These are phyloP conservation scores for Haplosporangium sp. DNA, from an alignment of 371 early-diverging fungal species.

Conservation along the genomic window DNA sequence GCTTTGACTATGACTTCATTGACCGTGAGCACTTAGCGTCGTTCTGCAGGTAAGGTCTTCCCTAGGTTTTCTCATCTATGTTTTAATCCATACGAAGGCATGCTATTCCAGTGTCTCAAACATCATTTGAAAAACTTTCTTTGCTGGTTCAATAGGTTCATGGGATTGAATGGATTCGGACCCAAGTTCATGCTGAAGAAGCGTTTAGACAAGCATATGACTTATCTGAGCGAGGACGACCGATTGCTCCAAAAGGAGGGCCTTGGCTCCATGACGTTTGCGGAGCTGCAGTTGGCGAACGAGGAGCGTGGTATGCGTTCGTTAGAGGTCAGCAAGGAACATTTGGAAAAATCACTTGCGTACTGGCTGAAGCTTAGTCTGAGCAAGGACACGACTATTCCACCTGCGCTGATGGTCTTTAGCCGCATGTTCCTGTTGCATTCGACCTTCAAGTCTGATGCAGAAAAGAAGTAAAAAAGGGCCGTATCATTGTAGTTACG, in stretches of 20 bases:
- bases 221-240: slow-evolving; percentile 66
- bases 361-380: slow-evolving; percentile 65
- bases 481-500: not conserved
- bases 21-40: slow-evolving; percentile 62
- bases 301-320: slow-evolving; percentile 78
- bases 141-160: slow-evolving; percentile 56
- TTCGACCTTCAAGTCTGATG: slow-evolving; percentile 60
- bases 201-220: slow-evolving; percentile 64
- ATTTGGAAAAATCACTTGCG: slow-evolving; percentile 63
- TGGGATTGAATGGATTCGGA: slow-evolving; percentile 67
- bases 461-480: slow-evolving; percentile 16
- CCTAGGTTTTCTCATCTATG: not conserved
- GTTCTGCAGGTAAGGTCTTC: slow-evolving; percentile 61
- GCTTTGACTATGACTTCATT: slow-evolving; percentile 63
- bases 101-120: not conserved
- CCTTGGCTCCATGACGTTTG: slow-evolving; percentile 56
- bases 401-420: slow-evolving; percentile 67
- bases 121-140: not conserved
- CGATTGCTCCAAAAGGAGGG: slow-evolving; percentile 64
- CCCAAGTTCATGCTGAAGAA: slow-evolving; percentile 63
- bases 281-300: slow-evolving; percentile 64
- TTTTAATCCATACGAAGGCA: not conserved
- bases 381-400: slow-evolving; percentile 54
- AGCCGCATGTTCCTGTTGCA: slow-evolving; percentile 71
- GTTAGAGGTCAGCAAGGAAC: slow-evolving; percentile 58